Conservation (phyloP, 2,329 filamentous ascomycete genomes). For the Colletotrichum siamense region DNA sequence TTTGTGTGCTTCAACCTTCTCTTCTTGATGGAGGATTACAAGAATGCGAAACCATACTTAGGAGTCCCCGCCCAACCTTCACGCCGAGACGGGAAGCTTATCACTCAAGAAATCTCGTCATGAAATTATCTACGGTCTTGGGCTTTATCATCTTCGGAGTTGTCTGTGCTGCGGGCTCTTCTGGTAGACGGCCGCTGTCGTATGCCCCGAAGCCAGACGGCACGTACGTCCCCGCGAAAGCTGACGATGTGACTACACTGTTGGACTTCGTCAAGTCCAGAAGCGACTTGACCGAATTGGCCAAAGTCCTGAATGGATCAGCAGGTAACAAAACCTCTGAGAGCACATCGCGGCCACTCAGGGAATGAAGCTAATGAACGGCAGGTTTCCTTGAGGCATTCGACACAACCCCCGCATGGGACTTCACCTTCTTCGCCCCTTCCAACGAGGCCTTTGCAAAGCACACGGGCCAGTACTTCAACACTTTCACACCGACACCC, state of each 20-base stretch:
- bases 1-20: accelerated
- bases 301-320: neutral
- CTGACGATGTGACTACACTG: neutral
- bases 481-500: conserved; percentile 27
- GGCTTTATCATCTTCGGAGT: neutral
- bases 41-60: neutral
- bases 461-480: conserved; percentile 31
- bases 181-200: neutral
- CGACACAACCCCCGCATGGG: conserved; percentile 28
- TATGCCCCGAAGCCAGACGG: neutral
- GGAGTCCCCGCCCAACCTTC: accelerated
- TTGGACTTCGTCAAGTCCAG: neutral
- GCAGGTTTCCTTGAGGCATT: conserved; percentile 33
- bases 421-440: conserved; percentile 36
- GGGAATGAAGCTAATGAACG: neutral
- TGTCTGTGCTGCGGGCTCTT: neutral
- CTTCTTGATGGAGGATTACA: neutral
- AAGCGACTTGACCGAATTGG: neutral
- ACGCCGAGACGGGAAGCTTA: accelerated
- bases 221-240: neutral
- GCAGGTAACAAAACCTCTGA: neutral
- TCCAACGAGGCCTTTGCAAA: conserved; percentile 31
- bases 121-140: neutral
- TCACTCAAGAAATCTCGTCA: neutral
- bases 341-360: neutral